Evolutionary conservation across 106 monocot genomes (phyloP).

Genomic region (Ottelia alismoides): DNA sequence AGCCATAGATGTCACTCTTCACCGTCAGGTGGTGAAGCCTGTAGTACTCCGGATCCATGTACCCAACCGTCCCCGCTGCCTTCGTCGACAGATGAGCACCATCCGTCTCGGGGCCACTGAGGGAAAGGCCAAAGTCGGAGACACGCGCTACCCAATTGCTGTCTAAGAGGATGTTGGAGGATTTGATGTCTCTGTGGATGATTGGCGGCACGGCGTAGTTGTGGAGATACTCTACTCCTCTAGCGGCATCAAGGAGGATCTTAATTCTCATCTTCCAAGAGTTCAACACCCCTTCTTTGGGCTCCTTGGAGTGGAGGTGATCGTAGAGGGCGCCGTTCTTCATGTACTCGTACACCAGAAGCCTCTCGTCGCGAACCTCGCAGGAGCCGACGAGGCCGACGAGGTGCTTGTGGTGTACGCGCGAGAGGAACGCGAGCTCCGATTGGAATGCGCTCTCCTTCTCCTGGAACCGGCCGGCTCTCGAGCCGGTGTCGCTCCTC

Average conservation of each 20-base stretch:
- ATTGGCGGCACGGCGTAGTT: slow-evolving; percentile 48
- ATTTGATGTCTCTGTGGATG: slow-evolving; percentile 66
- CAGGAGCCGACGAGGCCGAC: slow-evolving; percentile 72
- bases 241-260: slow-evolving; percentile 34
- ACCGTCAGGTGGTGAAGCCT: slow-evolving; percentile 63
- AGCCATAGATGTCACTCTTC: slow-evolving; percentile 82
- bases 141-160: slow-evolving; percentile 49
- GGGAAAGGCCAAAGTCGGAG: slow-evolving; percentile 77
- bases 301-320: slow-evolving; percentile 24
- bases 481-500: slow-evolving; percentile 29
- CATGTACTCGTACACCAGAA: slow-evolving; percentile 86
- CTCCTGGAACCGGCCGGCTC: slow-evolving; percentile 35
- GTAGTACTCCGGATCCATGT: slow-evolving; percentile 97
- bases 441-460: slow-evolving; percentile 76
- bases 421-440: slow-evolving; percentile 70
- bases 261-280: slow-evolving; percentile 48
- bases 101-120: slow-evolving; percentile 31
- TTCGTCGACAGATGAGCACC: slow-evolving; percentile 14
- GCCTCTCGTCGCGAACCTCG: slow-evolving; percentile 60
- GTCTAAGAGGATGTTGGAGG: slow-evolving; percentile 60
- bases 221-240: slow-evolving; percentile 61
- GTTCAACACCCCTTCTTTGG: not conserved
- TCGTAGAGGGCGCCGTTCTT: slow-evolving; percentile 58
- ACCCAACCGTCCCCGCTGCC: slow-evolving; percentile 78
- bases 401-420: slow-evolving; percentile 88